Evolutionary conservation across 75 land plant species (phyloP).

Genomic region (Pseudotsuga menziesii): DNA sequence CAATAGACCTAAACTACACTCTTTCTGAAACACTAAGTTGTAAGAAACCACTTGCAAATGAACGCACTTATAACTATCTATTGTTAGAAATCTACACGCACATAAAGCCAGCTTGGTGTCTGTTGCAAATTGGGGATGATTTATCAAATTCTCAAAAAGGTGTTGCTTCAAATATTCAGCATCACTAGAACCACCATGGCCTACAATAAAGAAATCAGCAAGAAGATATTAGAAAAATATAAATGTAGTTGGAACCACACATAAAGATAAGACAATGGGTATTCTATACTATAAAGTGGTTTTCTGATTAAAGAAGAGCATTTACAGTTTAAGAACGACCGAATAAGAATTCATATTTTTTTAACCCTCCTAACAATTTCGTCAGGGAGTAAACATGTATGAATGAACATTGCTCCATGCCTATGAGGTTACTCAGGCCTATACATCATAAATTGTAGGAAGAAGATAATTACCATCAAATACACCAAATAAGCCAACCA

Average conservation of each 20-base stretch:
- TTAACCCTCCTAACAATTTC: neutral
- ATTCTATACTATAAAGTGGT: neutral
- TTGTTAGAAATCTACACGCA: conserved; percentile 23
- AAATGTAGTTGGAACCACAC: neutral
- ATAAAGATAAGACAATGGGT: neutral
- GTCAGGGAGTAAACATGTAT: too few relatives aligned
- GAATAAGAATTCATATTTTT: neutral
- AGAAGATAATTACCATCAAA: conserved; percentile 65
- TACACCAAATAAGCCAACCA: conserved; percentile 67
- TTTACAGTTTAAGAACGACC: neutral
- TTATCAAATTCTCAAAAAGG: conserved; percentile 81
- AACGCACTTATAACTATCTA: conserved; percentile 11
- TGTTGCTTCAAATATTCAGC: conserved; percentile 85
- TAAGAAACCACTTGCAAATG: conserved; percentile 11
- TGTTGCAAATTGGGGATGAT: conserved; percentile 72
- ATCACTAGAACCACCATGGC: conserved; percentile 90
- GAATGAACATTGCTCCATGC: too few relatives aligned
- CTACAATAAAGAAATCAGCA: conserved; percentile 21
- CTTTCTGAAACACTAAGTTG: conserved; percentile 5
- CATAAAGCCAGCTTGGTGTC: conserved; percentile 83
- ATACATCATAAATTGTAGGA: neutral
- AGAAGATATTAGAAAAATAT: too few relatives aligned
- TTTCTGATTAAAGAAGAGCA: neutral
- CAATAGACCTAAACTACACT: neutral
- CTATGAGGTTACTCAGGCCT: too few relatives aligned